A percentile compares a stretch with the other conserved stretches of the same genome.
These are phyloP conservation scores for Tolypocladium ovalisporum DNA, from an alignment of 2,329 filamentous ascomycete species.

Conservation along the genomic window DNA sequence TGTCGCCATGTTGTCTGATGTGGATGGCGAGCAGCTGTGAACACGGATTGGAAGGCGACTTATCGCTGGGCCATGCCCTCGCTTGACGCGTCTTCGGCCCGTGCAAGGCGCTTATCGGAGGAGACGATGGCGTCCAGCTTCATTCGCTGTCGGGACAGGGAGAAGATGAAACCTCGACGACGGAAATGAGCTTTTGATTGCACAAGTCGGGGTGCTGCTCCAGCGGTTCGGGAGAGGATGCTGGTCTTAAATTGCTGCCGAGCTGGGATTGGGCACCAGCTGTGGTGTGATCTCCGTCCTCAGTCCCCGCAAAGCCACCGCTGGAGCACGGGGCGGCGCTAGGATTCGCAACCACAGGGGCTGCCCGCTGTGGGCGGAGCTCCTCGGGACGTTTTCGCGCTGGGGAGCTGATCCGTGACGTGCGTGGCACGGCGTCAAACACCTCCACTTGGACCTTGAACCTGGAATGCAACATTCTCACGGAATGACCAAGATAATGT, in stretches of 20 bases:
- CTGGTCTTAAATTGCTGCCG: background rate
- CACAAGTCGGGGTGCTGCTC: background rate
- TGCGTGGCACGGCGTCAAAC: background rate
- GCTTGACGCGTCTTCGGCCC: background rate
- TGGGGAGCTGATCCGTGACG: background rate
- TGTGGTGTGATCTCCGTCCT: background rate
- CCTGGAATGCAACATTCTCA: background rate
- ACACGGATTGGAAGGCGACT: background rate
- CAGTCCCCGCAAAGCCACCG: background rate
- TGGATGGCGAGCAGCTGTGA: slow-evolving; percentile 1
- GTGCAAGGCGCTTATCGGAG: background rate
- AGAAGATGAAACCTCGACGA: background rate
- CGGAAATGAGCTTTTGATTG: background rate
- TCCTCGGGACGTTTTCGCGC: background rate
- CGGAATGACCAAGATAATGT: background rate
- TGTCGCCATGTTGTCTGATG: slow-evolving; percentile 13
- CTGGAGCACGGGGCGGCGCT: background rate
- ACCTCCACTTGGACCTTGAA: background rate
- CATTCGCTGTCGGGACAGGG: background rate
- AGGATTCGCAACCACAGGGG: background rate
- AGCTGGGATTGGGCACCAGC: slow-evolving; percentile 1
- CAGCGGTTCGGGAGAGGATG: background rate
- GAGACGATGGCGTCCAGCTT: background rate
- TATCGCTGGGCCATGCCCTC: slow-evolving; percentile 9
- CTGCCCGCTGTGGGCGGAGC: background rate